Evolutionary conservation across 331 rosid genomes (phyloP), one percentile per base, ranked within the genome.

Genomic region (Phaseolus coccineus): DNA sequence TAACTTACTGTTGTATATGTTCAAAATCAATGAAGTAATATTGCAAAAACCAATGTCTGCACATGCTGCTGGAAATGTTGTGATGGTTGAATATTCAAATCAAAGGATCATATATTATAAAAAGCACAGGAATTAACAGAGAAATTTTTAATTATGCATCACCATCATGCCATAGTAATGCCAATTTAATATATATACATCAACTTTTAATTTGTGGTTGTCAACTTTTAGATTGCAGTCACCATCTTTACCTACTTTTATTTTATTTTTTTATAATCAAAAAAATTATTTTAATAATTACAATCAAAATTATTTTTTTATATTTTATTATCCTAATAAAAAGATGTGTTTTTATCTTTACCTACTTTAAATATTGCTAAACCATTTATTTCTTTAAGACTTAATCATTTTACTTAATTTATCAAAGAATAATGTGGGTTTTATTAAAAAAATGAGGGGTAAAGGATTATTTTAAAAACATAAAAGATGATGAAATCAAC

Each of bases 171-270:
- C 15, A 48, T 28, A 48, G 58, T 47, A 48, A 48, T 13, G 59
- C 61, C 74, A 69, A 47, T 30, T 25, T 0, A 14, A 14, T 47
- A 46, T 27, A 27, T 47, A 46, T 14, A 46, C 74, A 69, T 46
- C 57, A 69, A 69, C 56, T 69, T 69, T 46, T 12, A 12, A 24
- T 13, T 42, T 46, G 25, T 27, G 27, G 27, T 47, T 40, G 19
- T 69, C 76, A 71, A 46, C 74, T 69, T 69, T 71, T 71, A 51
- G 40, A 71, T 71, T 28, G n/a, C 25, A 31, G 62, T 69, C 74
- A 69, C 44, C 46, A 47, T 69, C 74, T 69, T 69, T 16, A 69
- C 59, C 74, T 7, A 69, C 74, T 69, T 69, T 35, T 19, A 19
- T 19, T 19, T 19, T n/a, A n/a, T 0, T 19, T 19, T 19, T 19